These are phyloP conservation scores for Saccharomyces mikatae DNA, from an alignment of 805 yeast genomes.

Conservation along the genomic window DNA sequence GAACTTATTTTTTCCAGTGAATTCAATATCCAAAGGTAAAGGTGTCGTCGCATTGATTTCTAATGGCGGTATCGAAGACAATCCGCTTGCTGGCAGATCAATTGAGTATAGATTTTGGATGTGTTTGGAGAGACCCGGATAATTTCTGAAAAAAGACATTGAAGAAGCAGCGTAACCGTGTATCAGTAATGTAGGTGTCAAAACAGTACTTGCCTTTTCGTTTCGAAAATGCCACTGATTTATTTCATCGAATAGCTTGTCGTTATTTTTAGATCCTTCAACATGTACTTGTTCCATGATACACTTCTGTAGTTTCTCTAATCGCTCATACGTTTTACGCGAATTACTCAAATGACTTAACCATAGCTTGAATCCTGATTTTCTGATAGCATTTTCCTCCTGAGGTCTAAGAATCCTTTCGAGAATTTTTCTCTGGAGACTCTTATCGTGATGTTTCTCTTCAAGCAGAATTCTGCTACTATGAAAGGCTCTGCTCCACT, in stretches of 20 bases:
- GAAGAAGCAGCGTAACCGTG: conserved; percentile 95
- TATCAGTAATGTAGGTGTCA: conserved; percentile 44
- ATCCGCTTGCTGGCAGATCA: conserved; percentile 66
- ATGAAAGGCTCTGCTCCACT: neutral
- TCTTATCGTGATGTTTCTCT: neutral
- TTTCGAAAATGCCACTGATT: conserved; percentile 31
- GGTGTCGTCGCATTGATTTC: conserved; percentile 4
- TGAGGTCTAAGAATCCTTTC: neutral
- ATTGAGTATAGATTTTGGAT: conserved; percentile 58
- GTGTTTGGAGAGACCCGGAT: conserved; percentile 39
- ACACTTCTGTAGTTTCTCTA: conserved; percentile 10
- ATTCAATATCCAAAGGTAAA: conserved; percentile 4
- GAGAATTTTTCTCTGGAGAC: neutral
- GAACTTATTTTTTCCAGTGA: conserved; percentile 11
- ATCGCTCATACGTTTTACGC: neutral
- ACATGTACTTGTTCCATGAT: conserved; percentile 13
- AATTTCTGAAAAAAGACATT: conserved; percentile 70
- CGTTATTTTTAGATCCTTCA: conserved; percentile 10
- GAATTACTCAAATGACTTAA: conserved; percentile 3
- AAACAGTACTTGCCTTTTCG: conserved; percentile 10
- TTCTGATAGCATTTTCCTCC: neutral
- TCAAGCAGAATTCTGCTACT: neutral
- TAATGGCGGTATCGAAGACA: conserved; percentile 44
- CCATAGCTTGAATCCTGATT: conserved; percentile 6
- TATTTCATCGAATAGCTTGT: conserved; percentile 14